Evolutionary conservation across 108 stramenopile genomes (phyloP).

Genomic region (Skeletonema potamos): DNA sequence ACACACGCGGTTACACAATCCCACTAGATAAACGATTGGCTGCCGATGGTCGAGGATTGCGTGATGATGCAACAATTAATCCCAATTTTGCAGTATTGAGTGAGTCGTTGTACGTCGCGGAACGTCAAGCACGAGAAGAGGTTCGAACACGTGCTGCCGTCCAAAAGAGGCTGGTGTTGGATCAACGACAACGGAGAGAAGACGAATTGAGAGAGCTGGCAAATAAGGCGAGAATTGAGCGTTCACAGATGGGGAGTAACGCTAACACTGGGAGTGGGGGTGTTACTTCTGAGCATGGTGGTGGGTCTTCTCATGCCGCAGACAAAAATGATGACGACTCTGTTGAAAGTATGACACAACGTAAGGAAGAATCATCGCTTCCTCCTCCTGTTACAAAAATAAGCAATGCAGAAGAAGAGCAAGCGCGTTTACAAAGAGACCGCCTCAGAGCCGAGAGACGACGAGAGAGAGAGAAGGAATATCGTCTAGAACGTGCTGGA

Average conservation of each 20-base stretch:
- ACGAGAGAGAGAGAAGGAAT: slow-evolving; percentile 93
- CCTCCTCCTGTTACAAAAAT: not conserved
- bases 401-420: slow-evolving; percentile 45
- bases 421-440: slow-evolving; percentile 90
- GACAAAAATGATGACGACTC: slow-evolving; percentile 46
- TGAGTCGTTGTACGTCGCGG: slow-evolving; percentile 95
- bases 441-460: slow-evolving; percentile 87
- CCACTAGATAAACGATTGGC: slow-evolving; percentile 98
- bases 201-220: slow-evolving; percentile 93
- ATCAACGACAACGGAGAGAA: slow-evolving; percentile 90
- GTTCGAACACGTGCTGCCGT: slow-evolving; percentile 89
- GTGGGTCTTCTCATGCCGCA: not conserved
- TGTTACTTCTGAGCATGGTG: not conserved
- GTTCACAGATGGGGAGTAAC: slow-evolving; percentile 16
- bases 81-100: slow-evolving; percentile 93
- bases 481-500: slow-evolving; percentile 85
- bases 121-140: slow-evolving; percentile 94
- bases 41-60: slow-evolving; percentile 95
- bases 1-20: slow-evolving; percentile 96
- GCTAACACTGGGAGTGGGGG: not conserved
- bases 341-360: slow-evolving; percentile 19
- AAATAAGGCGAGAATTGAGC: slow-evolving; percentile 88
- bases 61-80: slow-evolving; percentile 90
- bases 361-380: not conserved
- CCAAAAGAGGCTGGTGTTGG: slow-evolving; percentile 82